phyloP scores from a whole-genome alignment of 805 yeast genomes.

The Yueomyces sp. region DNA sequence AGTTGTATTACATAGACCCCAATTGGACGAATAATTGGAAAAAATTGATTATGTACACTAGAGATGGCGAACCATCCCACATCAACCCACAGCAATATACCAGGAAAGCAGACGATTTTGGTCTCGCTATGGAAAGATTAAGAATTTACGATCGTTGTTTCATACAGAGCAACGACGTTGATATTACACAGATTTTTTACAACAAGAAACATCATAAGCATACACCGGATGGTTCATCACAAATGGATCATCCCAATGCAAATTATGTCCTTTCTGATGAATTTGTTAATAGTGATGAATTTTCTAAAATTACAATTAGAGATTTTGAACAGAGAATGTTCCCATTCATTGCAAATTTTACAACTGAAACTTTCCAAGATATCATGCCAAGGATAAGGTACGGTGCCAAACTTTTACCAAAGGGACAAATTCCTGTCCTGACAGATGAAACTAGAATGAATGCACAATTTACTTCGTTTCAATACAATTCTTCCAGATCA shows the following conservation, averaged over 20 bases:
- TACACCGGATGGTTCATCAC: not conserved
- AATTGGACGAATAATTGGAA: conserved; percentile 8
- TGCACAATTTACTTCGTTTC: not conserved
- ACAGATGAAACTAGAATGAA: not conserved
- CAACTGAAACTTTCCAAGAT: not conserved
- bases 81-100: not conserved
- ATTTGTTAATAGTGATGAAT: not conserved
- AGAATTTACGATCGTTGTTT: conserved; percentile 11
- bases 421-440: conserved; percentile 5
- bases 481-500: not conserved
- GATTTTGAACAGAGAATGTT: conserved; percentile 12
- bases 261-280: not conserved
- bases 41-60: conserved; percentile 4
- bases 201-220: not conserved
- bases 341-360: conserved; percentile 5
- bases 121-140: conserved; percentile 4
- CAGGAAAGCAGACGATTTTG: not conserved
- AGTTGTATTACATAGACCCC: conserved; percentile 7
- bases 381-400: conserved; percentile 3
- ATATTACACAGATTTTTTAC: not conserved
- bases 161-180: conserved; percentile 1
- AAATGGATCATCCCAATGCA: not conserved
- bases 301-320: not conserved
- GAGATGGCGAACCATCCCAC: conserved; percentile 2
- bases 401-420: conserved; percentile 2